Evolutionary conservation across 2,329 filamentous ascomycete genomes (phyloP).

Genomic region (Cordyceps javanica): DNA sequence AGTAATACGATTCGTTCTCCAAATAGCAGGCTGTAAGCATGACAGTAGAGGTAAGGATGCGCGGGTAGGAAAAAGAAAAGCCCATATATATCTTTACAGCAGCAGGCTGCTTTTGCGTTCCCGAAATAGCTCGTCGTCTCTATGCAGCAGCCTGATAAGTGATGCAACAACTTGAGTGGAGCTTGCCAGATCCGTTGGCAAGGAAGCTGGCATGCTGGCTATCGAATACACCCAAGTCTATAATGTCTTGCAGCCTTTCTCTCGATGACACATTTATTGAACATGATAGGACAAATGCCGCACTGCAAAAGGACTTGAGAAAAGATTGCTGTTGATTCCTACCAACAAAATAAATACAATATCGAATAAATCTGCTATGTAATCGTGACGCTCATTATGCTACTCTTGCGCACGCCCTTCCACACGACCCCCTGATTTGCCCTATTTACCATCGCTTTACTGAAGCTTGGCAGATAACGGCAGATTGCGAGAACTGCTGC

Average conservation of each 20-base stretch:
- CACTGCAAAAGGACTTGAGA: background rate
- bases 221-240: background rate
- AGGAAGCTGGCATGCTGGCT: background rate
- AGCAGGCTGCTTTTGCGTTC: background rate
- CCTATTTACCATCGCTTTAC: background rate
- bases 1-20: background rate
- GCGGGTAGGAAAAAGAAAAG: background rate
- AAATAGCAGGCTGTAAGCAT: background rate
- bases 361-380: slow-evolving; percentile 1
- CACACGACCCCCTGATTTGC: background rate
- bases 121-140: background rate
- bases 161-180: background rate
- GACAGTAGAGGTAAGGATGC: background rate
- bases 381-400: slow-evolving; percentile 9
- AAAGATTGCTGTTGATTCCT: background rate
- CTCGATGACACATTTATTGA: too few relatives aligned
- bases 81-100: background rate
- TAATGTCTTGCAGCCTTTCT: too few relatives aligned
- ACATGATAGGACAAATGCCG: too few relatives aligned
- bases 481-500: slow-evolving; percentile 49
- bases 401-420: background rate
- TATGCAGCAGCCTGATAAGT: background rate
- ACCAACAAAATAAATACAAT: slow-evolving; percentile 9
- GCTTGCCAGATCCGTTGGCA: background rate
- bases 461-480: slow-evolving; percentile 33